phyloP scores from a whole-genome alignment of 164 flowering plant genomes.

The Vitis labrusca region DNA sequence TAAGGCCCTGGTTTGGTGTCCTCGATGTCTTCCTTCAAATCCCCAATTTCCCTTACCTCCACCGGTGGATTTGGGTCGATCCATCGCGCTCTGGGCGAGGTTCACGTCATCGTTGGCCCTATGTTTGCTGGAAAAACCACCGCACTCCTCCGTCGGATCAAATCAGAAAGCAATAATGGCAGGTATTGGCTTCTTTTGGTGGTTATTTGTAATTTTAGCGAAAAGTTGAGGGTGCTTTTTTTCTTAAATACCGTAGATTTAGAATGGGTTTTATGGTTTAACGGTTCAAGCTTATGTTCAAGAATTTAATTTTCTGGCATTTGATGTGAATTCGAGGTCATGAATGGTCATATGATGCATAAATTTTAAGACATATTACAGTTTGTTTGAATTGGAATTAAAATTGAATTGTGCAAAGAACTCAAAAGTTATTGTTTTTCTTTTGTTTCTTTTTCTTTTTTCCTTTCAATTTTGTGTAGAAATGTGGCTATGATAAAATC shows the following conservation, averaged over 20 bases:
- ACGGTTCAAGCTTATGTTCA: not conserved
- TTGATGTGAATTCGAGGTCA: not conserved
- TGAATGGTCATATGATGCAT: too few relatives aligned
- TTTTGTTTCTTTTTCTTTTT: not conserved
- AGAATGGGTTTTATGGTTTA: not conserved
- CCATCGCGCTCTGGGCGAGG: constrained; percentile 51
- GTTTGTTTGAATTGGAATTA: too few relatives aligned
- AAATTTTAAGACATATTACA: too few relatives aligned
- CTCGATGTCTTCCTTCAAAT: constrained; percentile 23
- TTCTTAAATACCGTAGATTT: not conserved
- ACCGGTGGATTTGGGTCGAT: constrained; percentile 1
- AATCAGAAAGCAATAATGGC: constrained; percentile 50
- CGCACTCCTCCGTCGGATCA: constrained; percentile 83
- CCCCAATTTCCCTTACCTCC: constrained; percentile 13
- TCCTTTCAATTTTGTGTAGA: constrained; percentile 22
- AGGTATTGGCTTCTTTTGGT: constrained; percentile 34
- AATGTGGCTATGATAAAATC: constrained; percentile 64
- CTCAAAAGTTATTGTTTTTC: not conserved
- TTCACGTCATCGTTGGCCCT: constrained; percentile 89
- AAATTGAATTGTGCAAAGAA: too few relatives aligned
- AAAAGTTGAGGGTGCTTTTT: not conserved
- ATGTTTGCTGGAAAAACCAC: constrained; percentile 98
- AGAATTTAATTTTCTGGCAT: not conserved
- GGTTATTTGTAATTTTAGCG: not conserved
- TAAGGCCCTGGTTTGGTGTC: constrained; percentile 14